Base-by-base conservation (phyloP, 1,139 yeast genomes). In the Blastobotrys illinoisensis region DNA sequence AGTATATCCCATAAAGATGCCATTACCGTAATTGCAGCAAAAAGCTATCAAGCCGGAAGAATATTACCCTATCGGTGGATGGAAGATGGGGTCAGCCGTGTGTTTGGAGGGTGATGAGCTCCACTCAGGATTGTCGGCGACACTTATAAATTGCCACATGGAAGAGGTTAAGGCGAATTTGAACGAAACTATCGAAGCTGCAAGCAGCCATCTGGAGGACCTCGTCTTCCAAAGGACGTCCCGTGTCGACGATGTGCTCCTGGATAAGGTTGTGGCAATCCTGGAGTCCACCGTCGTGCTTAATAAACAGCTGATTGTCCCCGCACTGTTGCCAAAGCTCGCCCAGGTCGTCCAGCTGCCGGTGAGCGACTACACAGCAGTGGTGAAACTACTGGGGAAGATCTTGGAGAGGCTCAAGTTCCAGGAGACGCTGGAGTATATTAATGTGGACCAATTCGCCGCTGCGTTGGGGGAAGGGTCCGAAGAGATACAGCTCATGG, bases 381-480 rank as follows among this genome's bases (percentile, higher is more conserved):
- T 61, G 3, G 56, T 61, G n/a, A 54, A 54, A 11, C 53, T 65
- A n/a, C 49, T 65, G 18, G 57, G 55, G 9, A 62, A 62, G 5
- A 51, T 63, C 2, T 52, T 65, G 14, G 46, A 56, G 5, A 57
- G 58, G n/a, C 57, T 58, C 47, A 36, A 61, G 20, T 60, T 62
- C 49, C 57, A 59, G 7, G 59, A 64, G n/a, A 62, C 63, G 3
- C 32, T 58, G 1, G 40, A 50, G 9, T 54, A 54, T 43, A 58
- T 65, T 16, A 51, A 65, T 4, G 52, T 56, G 20, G 60, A 58
- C 1, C 63, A 59, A 14, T 48, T 65, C 16, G 48, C 58, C 6
- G 58, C 58, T 5, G 67, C 63, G 5, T 54, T 64, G 24, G 49
- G 51, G 13, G 60, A 64, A 3, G 60, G 57, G 3, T 49, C 58